Evolutionary conservation across 805 yeast species (phyloP).

Genomic region (Grigorovia transvaalensis): DNA sequence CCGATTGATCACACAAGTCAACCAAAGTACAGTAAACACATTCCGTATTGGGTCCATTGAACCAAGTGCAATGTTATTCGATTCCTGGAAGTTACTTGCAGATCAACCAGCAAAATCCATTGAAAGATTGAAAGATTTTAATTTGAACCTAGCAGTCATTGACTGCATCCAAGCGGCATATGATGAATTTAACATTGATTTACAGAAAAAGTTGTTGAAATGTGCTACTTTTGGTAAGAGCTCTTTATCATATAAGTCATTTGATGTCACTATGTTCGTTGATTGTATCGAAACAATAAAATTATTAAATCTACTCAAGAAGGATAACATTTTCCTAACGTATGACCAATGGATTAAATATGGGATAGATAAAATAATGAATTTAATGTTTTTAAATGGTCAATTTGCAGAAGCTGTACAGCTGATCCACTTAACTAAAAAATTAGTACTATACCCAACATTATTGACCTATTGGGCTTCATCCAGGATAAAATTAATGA

Average conservation of each 20-base stretch:
- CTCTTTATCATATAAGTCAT: slow-evolving; percentile 39
- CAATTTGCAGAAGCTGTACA: slow-evolving; percentile 54
- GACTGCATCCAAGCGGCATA: slow-evolving; percentile 65
- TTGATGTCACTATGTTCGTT: slow-evolving; percentile 53
- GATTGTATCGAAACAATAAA: slow-evolving; percentile 51
- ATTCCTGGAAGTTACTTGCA: slow-evolving; percentile 59
- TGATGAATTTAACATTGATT: slow-evolving; percentile 62
- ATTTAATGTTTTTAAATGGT: slow-evolving; percentile 47
- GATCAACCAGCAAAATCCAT: slow-evolving; percentile 71
- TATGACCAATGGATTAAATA: slow-evolving; percentile 39
- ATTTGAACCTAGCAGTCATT: slow-evolving; percentile 50
- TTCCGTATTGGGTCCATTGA: slow-evolving; percentile 77
- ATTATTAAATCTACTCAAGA: slow-evolving; percentile 56
- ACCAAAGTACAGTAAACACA: slow-evolving; percentile 43
- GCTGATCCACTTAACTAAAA: slow-evolving; percentile 41
- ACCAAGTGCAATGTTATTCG: slow-evolving; percentile 73
- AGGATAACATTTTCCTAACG: slow-evolving; percentile 64
- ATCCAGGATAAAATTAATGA: slow-evolving; percentile 47
- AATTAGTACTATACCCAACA: slow-evolving; percentile 31
- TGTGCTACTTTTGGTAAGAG: slow-evolving; percentile 82
- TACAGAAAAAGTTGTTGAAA: slow-evolving; percentile 71
- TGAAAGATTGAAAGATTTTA: slow-evolving; percentile 52
- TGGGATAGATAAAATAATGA: slow-evolving; percentile 48
- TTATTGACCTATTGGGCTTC: slow-evolving; percentile 78
- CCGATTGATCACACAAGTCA: slow-evolving; percentile 57